Conservation (phyloP, 2,329 filamentous ascomycete genomes). For the Ascochyta fabae region DNA sequence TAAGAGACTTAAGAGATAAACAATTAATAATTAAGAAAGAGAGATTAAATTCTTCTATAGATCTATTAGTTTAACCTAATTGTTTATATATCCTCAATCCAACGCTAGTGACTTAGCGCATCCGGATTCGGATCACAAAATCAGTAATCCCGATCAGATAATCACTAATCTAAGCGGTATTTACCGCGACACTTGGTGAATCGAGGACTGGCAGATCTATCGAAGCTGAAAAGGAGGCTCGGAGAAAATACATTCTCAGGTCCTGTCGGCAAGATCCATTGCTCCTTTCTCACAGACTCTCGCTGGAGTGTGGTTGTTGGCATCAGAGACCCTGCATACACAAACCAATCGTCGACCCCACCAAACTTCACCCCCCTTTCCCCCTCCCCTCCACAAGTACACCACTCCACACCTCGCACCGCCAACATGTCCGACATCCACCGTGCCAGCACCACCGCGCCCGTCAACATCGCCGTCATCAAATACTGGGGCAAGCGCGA, state of each 20-base stretch:
- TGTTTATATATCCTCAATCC: no score
- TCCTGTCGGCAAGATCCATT: neutral
- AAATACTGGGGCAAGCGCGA: slow-evolving; percentile 99
- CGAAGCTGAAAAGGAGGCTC: slow-evolving; percentile 6
- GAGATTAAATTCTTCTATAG: no score
- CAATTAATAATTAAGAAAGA: no score
- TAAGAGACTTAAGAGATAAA: no score
- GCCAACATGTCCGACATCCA: slow-evolving; percentile 66
- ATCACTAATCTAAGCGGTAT: no score
- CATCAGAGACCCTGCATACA: slow-evolving; percentile 37
- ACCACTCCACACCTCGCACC: neutral
- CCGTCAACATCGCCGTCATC: slow-evolving; percentile 97
- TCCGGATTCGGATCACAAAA: no score
- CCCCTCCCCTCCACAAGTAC: slow-evolving; percentile 9
- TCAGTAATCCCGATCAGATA: no score
- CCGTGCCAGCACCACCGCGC: slow-evolving; percentile 93
- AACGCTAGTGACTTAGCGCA: no score
- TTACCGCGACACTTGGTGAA: no score
- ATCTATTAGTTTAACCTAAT: no score
- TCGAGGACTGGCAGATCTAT: slow-evolving; percentile 6
- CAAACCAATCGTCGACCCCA: slow-evolving; percentile 26
- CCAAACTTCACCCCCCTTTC: slow-evolving; percentile 17
- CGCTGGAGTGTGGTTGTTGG: neutral
- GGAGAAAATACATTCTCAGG: neutral
- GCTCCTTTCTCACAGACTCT: no score